Evolutionary conservation across 768 basidiomycete species (phyloP).

Genomic region (Chalciporus piperatus): DNA sequence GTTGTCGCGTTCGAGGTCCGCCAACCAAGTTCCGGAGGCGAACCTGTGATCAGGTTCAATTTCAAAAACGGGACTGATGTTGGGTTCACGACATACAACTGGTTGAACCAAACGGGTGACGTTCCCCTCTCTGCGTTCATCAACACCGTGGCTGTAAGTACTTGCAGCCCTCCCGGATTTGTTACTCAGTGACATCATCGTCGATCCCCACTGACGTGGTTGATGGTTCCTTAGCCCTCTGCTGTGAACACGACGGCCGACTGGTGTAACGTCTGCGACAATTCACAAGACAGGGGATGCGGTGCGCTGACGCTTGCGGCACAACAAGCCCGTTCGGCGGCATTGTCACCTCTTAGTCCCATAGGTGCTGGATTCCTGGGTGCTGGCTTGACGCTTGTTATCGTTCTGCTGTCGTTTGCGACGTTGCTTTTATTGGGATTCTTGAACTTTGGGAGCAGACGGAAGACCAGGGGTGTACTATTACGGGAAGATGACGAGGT

Average conservation of each 20-base stretch:
- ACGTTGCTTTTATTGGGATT: slow-evolving; percentile 42
- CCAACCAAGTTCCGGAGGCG: slow-evolving; percentile 40
- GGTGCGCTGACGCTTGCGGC: slow-evolving; percentile 39
- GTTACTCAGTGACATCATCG: background rate
- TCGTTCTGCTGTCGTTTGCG: slow-evolving; percentile 37
- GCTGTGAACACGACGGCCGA: slow-evolving; percentile 49
- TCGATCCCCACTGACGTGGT: background rate
- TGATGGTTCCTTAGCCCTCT: slow-evolving; percentile 36
- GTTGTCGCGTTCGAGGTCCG: slow-evolving; percentile 60
- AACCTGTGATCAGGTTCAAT: slow-evolving; percentile 56
- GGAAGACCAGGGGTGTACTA: background rate
- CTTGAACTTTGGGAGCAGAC: slow-evolving; percentile 24
- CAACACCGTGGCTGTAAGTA: slow-evolving; percentile 36
- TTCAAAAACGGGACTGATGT: slow-evolving; percentile 68
- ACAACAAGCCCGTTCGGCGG: slow-evolving; percentile 30
- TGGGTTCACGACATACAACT: slow-evolving; percentile 45
- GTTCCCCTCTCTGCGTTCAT: slow-evolving; percentile 54
- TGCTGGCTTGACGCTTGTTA: slow-evolving; percentile 50
- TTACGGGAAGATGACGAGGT: slow-evolving; percentile 17
- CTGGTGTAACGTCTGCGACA: slow-evolving; percentile 62
- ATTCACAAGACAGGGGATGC: slow-evolving; percentile 57
- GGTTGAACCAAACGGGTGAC: slow-evolving; percentile 46
- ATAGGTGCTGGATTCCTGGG: slow-evolving; percentile 70
- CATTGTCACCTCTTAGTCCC: slow-evolving; percentile 40
- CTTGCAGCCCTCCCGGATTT: background rate